Percentiles rank a stretch among this genome's conserved stretches.
These are phyloP conservation scores for Xylariaceae sp. DNA, from an alignment of 2,329 filamentous ascomycete species.

Conservation along the genomic window DNA sequence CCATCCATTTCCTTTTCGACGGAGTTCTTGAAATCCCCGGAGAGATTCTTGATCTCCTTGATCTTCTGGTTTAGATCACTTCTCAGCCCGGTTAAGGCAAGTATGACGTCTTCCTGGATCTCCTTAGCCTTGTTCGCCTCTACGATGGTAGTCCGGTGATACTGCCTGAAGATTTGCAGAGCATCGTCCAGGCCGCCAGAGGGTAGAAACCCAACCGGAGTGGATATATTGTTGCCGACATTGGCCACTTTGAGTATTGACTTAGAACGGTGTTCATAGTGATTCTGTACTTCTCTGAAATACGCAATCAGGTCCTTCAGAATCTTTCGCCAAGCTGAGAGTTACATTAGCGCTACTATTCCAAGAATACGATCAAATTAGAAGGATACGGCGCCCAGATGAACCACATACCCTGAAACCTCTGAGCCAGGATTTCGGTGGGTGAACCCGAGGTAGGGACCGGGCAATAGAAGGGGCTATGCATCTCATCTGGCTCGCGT, in stretches of 20 bases:
- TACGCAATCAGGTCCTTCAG: conserved; percentile 92
- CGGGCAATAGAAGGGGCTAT: conserved; percentile 85
- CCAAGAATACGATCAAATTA: neutral
- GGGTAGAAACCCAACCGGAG: conserved; percentile 70
- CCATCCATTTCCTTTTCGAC: conserved; percentile 91
- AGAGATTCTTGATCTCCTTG: conserved; percentile 93
- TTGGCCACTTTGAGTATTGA: conserved; percentile 77
- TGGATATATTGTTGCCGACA: conserved; percentile 72
- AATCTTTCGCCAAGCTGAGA: conserved; percentile 83
- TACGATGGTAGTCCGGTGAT: conserved; percentile 73
- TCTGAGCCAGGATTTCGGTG: conserved; percentile 78
- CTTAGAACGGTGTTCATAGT: conserved; percentile 84
- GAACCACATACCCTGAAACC: conserved; percentile 72
- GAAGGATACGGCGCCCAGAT: neutral
- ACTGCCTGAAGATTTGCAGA: conserved; percentile 71
- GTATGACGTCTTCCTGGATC: conserved; percentile 86
- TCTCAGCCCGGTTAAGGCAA: conserved; percentile 77
- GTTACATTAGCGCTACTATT: conserved; percentile 1
- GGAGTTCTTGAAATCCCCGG: conserved; percentile 93
- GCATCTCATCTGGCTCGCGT: conserved; percentile 63
- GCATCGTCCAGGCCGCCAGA: conserved; percentile 87
- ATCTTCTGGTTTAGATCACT: conserved; percentile 93
- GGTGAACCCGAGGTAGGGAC: conserved; percentile 84
- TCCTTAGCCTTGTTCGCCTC: conserved; percentile 87
- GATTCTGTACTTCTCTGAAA: conserved; percentile 84